Evolutionary conservation across 352 stramenopile genomes (phyloP).

Genomic region (Plasmopara muralis): DNA sequence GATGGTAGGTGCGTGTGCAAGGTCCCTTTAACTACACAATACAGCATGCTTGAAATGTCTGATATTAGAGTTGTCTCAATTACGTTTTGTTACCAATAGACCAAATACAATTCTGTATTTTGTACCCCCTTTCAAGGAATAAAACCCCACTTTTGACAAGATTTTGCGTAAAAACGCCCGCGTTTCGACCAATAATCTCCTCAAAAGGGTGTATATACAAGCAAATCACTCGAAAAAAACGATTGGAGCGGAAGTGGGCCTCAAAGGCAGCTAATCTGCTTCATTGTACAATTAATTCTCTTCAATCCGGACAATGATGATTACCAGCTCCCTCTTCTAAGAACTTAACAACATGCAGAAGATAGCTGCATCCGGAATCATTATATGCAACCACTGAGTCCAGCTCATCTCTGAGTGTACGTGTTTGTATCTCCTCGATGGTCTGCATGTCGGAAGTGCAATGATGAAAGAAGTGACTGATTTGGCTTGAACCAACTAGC

Average conservation of each 20-base stretch:
- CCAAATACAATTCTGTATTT: no score
- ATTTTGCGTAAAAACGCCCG: no score
- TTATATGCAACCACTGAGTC: conserved; percentile 82
- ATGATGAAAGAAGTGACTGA: conserved; percentile 83
- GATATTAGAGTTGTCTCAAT: no score
- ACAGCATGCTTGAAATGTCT: no score
- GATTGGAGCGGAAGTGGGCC: conserved; percentile 11
- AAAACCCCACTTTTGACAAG: no score
- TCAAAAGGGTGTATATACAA: no score
- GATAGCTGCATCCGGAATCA: conserved; percentile 87
- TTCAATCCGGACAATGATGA: conserved; percentile 55
- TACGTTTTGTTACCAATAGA: no score
- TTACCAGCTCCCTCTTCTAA: conserved; percentile 87
- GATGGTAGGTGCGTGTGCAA: no score
- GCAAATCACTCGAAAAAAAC: conserved; percentile 3
- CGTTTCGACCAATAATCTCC: no score
- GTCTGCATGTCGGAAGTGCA: conserved; percentile 34
- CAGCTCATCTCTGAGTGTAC: conserved; percentile 22
- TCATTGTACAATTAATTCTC: conserved; percentile 29
- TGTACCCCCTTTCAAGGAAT: no score
- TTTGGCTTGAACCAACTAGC: conserved; percentile 90
- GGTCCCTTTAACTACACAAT: no score
- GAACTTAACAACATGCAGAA: conserved; percentile 56
- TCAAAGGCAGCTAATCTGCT: neutral
- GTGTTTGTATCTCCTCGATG: conserved; percentile 16